A percentile compares a stretch with the other conserved stretches of the same genome.
Evolutionary conservation across 352 stramenopile genomes (phyloP).

Genomic region (Phytophthora sp.): DNA sequence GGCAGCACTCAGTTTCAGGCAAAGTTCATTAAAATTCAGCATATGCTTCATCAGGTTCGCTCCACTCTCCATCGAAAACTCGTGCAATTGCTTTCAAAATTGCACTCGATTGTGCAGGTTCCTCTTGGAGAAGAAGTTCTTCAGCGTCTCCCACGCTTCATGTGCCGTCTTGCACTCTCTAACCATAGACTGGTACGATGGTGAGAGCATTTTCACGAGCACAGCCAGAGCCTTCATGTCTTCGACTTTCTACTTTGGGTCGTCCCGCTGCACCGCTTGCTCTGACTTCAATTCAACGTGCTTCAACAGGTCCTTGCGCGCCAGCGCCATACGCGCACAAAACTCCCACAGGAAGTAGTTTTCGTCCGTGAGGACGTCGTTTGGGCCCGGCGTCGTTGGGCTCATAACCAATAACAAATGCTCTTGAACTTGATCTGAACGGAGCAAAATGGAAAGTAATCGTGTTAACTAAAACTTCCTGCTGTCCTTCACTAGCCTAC

Average conservation of each 20-base stretch:
- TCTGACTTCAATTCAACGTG: slow-evolving; percentile 11
- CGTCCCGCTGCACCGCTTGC: not conserved
- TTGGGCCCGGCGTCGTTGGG: not conserved
- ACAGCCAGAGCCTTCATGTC: slow-evolving; percentile 11
- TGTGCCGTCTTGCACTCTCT: not conserved
- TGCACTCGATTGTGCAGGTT: slow-evolving; percentile 21
- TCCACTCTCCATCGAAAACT: slow-evolving; percentile 7
- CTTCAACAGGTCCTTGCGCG: slow-evolving; percentile 17
- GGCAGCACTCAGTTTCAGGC: slow-evolving; percentile 1
- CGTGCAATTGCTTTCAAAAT: slow-evolving; percentile 24
- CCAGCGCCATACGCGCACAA: slow-evolving; percentile 17
- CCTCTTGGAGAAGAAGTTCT: slow-evolving; percentile 26
- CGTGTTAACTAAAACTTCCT: not conserved
- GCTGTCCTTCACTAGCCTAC: not conserved
- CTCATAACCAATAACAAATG: slow-evolving; percentile 1
- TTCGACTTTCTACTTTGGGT: slow-evolving; percentile 9
- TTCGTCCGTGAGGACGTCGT: not conserved
- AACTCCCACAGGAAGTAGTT: too few relatives aligned
- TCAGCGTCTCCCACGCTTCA: slow-evolving; percentile 23
- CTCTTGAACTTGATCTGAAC: not conserved
- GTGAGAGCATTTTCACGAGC: slow-evolving; percentile 1
- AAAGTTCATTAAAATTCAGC: slow-evolving; percentile 27
- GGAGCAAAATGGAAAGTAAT: not conserved
- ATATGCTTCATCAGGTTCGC: slow-evolving; percentile 21
- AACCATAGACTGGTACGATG: slow-evolving; percentile 17